A percentile compares a stretch with the other conserved stretches of the same genome.
These are phyloP conservation scores for Cryphonectria parasitica DNA, from an alignment of 2,329 filamentous ascomycete species.

Conservation along the genomic window DNA sequence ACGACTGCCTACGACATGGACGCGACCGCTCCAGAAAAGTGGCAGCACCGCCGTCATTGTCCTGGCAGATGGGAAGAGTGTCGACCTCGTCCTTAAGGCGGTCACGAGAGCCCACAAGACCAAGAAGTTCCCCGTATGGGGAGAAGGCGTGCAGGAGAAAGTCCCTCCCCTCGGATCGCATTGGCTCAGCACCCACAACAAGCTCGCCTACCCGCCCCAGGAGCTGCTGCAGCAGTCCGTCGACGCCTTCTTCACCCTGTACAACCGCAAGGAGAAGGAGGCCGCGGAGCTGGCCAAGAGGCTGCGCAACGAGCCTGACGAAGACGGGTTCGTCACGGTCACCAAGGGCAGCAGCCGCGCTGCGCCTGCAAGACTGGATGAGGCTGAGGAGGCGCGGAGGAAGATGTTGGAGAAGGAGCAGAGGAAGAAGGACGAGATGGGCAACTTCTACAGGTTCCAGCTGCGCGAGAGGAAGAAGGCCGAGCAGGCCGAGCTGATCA, in stretches of 20 bases:
- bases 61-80: slow-evolving; percentile 81
- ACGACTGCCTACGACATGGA: slow-evolving; percentile 73
- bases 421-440: slow-evolving; percentile 64
- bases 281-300: slow-evolving; percentile 64
- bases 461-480: slow-evolving; percentile 78
- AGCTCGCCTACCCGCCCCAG: slow-evolving; percentile 71
- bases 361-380: slow-evolving; percentile 75
- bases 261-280: slow-evolving; percentile 70
- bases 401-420: slow-evolving; percentile 67
- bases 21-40: slow-evolving; percentile 69
- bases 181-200: slow-evolving; percentile 68
- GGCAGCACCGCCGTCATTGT: slow-evolving; percentile 80
- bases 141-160: slow-evolving; percentile 60
- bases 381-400: slow-evolving; percentile 63
- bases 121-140: slow-evolving; percentile 70
- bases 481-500: slow-evolving; percentile 69
- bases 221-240: slow-evolving; percentile 71
- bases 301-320: slow-evolving; percentile 80
- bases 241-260: slow-evolving; percentile 86
- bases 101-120: slow-evolving; percentile 63
- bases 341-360: slow-evolving; percentile 75
- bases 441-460: slow-evolving; percentile 86
- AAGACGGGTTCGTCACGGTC: slow-evolving; percentile 94
- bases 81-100: slow-evolving; percentile 78
- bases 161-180: slow-evolving; percentile 60